Evolutionary conservation across 768 basidiomycete genomes (phyloP), one percentile per base, ranked within the genome.

Genomic region (Gymnopilus dilepis): DNA sequence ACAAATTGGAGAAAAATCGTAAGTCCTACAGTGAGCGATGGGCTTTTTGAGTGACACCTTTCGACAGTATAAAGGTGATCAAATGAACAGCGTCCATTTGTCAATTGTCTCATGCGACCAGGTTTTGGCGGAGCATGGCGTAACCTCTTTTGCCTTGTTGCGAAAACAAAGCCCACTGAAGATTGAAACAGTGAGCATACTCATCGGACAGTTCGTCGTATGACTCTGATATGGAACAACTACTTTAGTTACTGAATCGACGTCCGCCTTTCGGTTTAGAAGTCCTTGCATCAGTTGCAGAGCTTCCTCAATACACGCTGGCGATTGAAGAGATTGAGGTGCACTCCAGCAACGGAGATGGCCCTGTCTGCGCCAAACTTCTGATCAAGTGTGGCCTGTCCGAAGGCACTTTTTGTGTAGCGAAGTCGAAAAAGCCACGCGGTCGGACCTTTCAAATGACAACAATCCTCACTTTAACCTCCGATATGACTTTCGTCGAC

Each of bases 1-100:
- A 33, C 86, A 88, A n/a, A 88, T 99, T 41, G 97, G 96, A 31
- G 93, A 95, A 70, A 94, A 94, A 84, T 93, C 92, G 92, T 94
- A 59, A 71, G 90, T 74, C 4, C 13, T 31, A 45, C 40, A 26
- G 15, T 26, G 22, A 30, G 17, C 34, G 38, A n/a, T 6, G 15
- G 17, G 15, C 13, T 15, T 19, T 12, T 15, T 8, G 48, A 19
- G 55, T 22, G n/a, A 33, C 42, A 2, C 5, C 24, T 30, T 7
- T 8, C 31, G 42, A 28, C 59, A 77, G 78, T 26, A 72, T 79
- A 64, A 79, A 78, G 70, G 77, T 74, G 40, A 41, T n/a, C 31
- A n/a, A 31, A 22, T 30, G 8, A 47, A 50, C 22, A 30, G 19
- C 15, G 13, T 21, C 22, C 9, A 5, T 15, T 26, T 42, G 3